Evolutionary conservation across 1,284 basidiomycete genomes (phyloP), one percentile per base, ranked within the genome.

Genomic region (Heterobasidion annosum): DNA sequence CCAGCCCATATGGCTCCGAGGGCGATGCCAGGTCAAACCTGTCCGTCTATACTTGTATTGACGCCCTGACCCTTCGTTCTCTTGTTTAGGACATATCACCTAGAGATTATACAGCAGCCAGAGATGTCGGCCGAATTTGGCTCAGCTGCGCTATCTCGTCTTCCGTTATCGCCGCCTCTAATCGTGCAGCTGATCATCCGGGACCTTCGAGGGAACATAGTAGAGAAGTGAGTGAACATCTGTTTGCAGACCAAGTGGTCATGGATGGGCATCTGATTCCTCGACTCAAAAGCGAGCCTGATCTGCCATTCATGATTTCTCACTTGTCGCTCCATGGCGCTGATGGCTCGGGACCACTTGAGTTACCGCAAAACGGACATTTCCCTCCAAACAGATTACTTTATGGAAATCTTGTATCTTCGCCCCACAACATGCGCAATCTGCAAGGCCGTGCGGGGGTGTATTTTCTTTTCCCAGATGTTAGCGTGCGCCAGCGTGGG

Each of bases 391-490:
- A 77, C 53, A 79, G 82, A 46, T 77, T 87, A 58, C 75, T 95
- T 16, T 91, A 94, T 65, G 93, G 93, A 42, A 89, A 85, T 56
- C 72, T 93, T 32, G 90, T 94, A 33, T 84, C 92, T 12, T 85
- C 86, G 0, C 81, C 90, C 1, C 82, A 91, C 47, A 79, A 85
- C 53, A 73, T 93, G 63, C 79, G 85, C 58, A 87, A 93, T 65
- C 75, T 84, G 44, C 82, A 88, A 65, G 90, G 90, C 45, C 81
- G 84, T 40, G 74, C 78, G 59, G 89, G 90, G 8, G 73, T 90
- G 37, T 94, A 89, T 68, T 94, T 96, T 64, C 72, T 93, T 51
- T 96, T 95, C 64, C 86, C 93, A 8, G 93, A 96, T 67, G 88
- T 92, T 60, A 91, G 89, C 64, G 81, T 96, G 54, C 79, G 89